Percentiles rank a stretch among this genome's conserved stretches.
Conservation (phyloP, 768 basidiomycete species). For the Filobasidium floriforme region DNA sequence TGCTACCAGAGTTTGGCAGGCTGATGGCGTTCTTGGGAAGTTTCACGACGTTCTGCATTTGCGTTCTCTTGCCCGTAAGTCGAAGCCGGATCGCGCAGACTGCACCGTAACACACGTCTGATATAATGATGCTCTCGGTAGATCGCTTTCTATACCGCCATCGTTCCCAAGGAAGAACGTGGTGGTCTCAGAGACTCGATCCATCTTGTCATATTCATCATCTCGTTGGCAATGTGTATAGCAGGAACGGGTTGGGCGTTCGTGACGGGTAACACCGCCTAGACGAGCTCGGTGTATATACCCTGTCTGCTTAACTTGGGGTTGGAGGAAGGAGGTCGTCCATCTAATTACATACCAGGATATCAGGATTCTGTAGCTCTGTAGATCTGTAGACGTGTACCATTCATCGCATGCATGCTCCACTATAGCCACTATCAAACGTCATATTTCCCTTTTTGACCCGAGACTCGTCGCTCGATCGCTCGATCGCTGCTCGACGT, state of each 20-base stretch:
- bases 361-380: no score
- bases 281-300: not conserved
- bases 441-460: not conserved
- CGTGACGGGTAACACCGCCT: conserved; percentile 20
- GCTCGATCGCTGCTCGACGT: no score
- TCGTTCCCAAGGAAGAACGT: conserved; percentile 26
- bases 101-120: no score
- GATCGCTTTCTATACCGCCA: conserved; percentile 35
- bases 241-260: conserved; percentile 72
- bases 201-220: conserved; percentile 55
- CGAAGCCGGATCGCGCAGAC: conserved; percentile 32
- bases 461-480: conserved; percentile 1
- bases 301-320: not conserved
- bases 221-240: conserved; percentile 59
- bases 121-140: not conserved
- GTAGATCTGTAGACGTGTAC: no score
- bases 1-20: conserved; percentile 65
- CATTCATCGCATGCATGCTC: no score
- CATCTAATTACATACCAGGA: not conserved
- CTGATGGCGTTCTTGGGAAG: conserved; percentile 82
- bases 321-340: not conserved
- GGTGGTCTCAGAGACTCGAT: conserved; percentile 27
- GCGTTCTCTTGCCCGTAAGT: conserved; percentile 66
- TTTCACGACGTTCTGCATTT: conserved; percentile 70
- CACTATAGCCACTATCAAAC: not conserved